Conservation (phyloP, 176 grass and related monocot species). For the Saccharum officinarum region DNA sequence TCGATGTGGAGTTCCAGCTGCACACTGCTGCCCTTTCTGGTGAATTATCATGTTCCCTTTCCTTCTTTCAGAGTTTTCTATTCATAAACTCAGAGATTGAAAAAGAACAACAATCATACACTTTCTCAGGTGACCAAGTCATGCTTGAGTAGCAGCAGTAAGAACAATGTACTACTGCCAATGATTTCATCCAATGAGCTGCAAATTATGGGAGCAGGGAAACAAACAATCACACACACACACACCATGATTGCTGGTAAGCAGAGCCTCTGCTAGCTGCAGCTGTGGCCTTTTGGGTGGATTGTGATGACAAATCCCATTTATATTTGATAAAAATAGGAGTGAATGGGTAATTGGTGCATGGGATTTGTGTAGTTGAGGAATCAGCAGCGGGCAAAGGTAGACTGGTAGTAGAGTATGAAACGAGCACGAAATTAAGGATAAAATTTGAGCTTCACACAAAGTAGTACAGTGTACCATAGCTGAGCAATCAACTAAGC, state of each 20-base stretch:
- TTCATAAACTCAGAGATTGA: background rate
- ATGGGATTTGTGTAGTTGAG: background rate
- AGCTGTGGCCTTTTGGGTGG: background rate
- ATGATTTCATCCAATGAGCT: too few species aligned
- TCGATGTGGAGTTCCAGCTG: slow-evolving; percentile 35
- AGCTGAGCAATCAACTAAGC: background rate
- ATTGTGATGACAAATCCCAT: background rate
- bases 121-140: slow-evolving; percentile 14
- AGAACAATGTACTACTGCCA: background rate
- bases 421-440: background rate
- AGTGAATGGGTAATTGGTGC: background rate
- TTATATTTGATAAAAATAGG: background rate
- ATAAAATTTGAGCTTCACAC: background rate
- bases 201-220: slow-evolving; percentile 12
- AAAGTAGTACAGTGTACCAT: background rate
- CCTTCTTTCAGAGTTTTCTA: background rate
- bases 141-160: background rate
- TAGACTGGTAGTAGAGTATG: background rate
- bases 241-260: slow-evolving; percentile 2
- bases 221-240: slow-evolving; percentile 25
- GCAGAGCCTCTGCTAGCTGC: background rate
- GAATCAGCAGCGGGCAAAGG: background rate
- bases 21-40: background rate
- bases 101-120: background rate
- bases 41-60: slow-evolving; percentile 12